Percentiles rank a stretch among this genome's conserved stretches.
phyloP scores from a whole-genome alignment of 148 eudicot genomes.

The Nepenthes mirabilis region DNA sequence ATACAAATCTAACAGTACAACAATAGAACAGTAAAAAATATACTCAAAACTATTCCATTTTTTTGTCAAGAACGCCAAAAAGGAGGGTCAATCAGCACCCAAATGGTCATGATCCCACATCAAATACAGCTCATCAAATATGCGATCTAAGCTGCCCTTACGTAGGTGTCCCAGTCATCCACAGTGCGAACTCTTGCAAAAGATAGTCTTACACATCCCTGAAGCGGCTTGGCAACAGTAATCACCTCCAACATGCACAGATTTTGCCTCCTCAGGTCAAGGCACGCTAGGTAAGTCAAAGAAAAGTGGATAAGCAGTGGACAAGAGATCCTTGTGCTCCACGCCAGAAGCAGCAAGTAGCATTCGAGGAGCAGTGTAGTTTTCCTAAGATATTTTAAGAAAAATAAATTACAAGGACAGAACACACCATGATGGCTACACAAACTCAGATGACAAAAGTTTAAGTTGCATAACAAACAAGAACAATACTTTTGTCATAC shows the following conservation, averaged over 20 bases:
- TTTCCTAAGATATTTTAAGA: conserved; percentile 29
- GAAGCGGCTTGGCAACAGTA: conserved; percentile 59
- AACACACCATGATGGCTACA: too few relatives aligned
- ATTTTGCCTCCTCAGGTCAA: conserved; percentile 41
- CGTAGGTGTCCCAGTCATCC: too few relatives aligned
- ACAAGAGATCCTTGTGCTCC: conserved; percentile 67
- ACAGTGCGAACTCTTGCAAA: background rate
- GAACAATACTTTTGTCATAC: conserved; percentile 9
- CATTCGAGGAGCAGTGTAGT: conserved; percentile 83
- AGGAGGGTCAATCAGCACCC: too few relatives aligned
- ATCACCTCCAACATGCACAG: conserved; percentile 79
- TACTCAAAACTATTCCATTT: too few relatives aligned
- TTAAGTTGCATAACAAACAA: background rate
- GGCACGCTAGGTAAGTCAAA: conserved; percentile 45
- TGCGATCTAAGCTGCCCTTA: too few relatives aligned
- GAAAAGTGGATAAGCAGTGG: conserved; percentile 80
- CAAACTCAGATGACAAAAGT: too few relatives aligned
- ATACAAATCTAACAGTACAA: too few relatives aligned
- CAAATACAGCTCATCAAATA: too few relatives aligned
- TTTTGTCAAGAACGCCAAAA: too few relatives aligned
- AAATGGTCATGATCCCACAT: too few relatives aligned
- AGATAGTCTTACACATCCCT: conserved; percentile 43
- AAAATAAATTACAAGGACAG: too few relatives aligned
- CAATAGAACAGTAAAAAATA: too few relatives aligned
- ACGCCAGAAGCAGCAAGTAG: conserved; percentile 97